Conservation (phyloP, 2,329 filamentous ascomycete genomes). For the Passalora sequoiae region DNA sequence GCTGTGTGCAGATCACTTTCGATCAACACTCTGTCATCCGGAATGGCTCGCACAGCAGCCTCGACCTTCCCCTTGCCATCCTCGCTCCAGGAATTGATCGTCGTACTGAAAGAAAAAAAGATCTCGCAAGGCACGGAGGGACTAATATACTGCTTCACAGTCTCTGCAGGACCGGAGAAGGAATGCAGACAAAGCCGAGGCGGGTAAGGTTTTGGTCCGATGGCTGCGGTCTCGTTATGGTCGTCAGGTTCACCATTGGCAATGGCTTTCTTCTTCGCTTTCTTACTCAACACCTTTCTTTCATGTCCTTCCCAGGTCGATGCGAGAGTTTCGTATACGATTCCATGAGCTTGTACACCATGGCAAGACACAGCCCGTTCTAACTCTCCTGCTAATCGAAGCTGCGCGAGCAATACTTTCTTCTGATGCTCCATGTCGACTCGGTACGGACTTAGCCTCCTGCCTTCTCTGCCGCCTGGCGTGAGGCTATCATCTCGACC, state of each 20-base stretch:
- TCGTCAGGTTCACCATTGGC: slow-evolving; percentile 13
- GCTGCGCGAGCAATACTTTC: slow-evolving; percentile 59
- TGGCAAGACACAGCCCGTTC: slow-evolving; percentile 63
- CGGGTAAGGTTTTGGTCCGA: slow-evolving; percentile 60
- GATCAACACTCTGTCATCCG: slow-evolving; percentile 71
- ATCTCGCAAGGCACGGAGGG: slow-evolving; percentile 67
- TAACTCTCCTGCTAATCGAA: slow-evolving; percentile 65
- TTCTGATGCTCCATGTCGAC: slow-evolving; percentile 66
- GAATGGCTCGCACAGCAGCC: slow-evolving; percentile 65
- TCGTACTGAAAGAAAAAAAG: slow-evolving; percentile 82
- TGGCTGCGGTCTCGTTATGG: not conserved
- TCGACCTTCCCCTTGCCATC: slow-evolving; percentile 48
- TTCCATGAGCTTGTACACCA: slow-evolving; percentile 70
- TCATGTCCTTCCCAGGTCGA: slow-evolving; percentile 68
- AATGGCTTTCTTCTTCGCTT: slow-evolving; percentile 43
- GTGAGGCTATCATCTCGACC: slow-evolving; percentile 52
- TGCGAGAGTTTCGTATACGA: slow-evolving; percentile 61
- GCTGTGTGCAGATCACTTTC: slow-evolving; percentile 89
- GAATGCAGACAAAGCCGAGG: slow-evolving; percentile 91
- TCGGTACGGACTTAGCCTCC: slow-evolving; percentile 61
- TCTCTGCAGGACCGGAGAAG: slow-evolving; percentile 72
- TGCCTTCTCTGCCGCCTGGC: slow-evolving; percentile 65
- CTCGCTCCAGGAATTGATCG: slow-evolving; percentile 61
- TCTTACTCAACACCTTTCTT: slow-evolving; percentile 55
- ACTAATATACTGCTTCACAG: slow-evolving; percentile 72